phyloP scores from a whole-genome alignment of 2,329 filamentous ascomycete species.

The Fusarium burgessii region DNA sequence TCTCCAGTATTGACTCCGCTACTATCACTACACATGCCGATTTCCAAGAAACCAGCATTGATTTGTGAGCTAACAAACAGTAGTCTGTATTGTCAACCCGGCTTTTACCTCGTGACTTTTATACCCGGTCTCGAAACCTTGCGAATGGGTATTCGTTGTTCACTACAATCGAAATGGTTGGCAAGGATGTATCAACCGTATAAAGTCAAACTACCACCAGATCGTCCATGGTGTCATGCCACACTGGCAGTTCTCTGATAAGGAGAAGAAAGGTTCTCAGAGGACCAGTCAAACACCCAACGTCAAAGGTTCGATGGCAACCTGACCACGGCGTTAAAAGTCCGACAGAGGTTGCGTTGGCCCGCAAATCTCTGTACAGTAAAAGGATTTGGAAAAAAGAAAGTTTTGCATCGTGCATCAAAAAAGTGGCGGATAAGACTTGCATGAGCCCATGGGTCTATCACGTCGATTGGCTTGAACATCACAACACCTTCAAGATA shows the following conservation, averaged over 20 bases:
- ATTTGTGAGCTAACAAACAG: constrained; percentile 16
- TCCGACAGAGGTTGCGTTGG: constrained; percentile 6
- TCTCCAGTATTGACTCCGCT: constrained; percentile 23
- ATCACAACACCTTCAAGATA: constrained; percentile 27
- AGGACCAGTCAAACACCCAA: constrained; percentile 4
- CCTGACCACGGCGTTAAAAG: constrained; percentile 13
- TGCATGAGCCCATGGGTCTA: constrained; percentile 4
- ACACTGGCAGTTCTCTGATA: neutral
- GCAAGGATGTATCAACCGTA: neutral
- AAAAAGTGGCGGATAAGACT: constrained; percentile 28
- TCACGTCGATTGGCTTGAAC: constrained; percentile 5
- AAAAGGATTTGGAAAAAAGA: constrained; percentile 8
- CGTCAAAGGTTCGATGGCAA: constrained; percentile 16
- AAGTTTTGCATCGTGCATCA: constrained; percentile 11
- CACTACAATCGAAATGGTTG: neutral
- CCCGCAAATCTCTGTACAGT: constrained; percentile 4
- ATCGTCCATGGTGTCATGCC: neutral
- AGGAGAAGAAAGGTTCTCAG: neutral
- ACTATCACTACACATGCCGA: neutral
- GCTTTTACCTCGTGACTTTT: neutral
- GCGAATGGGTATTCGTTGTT: neutral
- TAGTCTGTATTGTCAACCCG: neutral
- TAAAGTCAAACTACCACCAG: neutral
- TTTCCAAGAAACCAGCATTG: constrained; percentile 8
- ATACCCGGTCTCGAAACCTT: neutral